phyloP scores from a whole-genome alignment of 352 stramenopile species.

The Phytopythium cucurbitacearum region DNA sequence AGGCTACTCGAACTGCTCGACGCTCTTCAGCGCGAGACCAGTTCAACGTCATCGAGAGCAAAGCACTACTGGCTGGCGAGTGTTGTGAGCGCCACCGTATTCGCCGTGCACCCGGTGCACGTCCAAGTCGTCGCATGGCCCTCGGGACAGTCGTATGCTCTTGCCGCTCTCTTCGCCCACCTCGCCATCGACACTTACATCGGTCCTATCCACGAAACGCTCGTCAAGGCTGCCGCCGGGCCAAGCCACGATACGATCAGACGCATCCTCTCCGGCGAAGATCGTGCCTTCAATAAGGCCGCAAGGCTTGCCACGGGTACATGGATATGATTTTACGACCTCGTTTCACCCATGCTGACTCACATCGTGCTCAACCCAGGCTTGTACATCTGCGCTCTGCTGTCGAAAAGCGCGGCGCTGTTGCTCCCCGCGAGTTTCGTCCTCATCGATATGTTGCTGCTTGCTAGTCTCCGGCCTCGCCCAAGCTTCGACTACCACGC shows the following conservation, averaged over 20 bases:
- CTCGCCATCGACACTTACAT: conserved; percentile 33
- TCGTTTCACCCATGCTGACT: no score
- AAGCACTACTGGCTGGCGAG: conserved; percentile 11
- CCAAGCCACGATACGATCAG: no score
- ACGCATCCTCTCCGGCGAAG: no score
- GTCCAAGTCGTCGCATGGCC: conserved; percentile 69
- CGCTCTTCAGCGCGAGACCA: not conserved
- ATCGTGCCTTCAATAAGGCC: no score
- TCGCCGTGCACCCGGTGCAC: conserved; percentile 53
- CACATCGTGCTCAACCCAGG: conserved; percentile 6
- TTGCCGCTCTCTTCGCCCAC: conserved; percentile 47
- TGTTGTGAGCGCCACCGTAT: conserved; percentile 42
- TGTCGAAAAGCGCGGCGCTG: conserved; percentile 59
- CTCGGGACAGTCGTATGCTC: conserved; percentile 62
- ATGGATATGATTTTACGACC: no score
- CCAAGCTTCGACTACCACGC: conserved; percentile 4
- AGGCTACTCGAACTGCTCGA: conserved; percentile 19
- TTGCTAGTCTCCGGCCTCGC: conserved; percentile 6
- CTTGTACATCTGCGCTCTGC: conserved; percentile 29
- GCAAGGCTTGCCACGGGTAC: no score
- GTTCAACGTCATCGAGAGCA: not conserved
- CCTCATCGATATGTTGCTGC: conserved; percentile 29
- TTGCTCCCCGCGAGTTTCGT: conserved; percentile 32
- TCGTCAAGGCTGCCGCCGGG: not conserved
- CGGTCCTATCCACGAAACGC: not conserved